Base-by-base conservation (phyloP, 75 land plant genomes). In the Sequoia sempervirens region DNA sequence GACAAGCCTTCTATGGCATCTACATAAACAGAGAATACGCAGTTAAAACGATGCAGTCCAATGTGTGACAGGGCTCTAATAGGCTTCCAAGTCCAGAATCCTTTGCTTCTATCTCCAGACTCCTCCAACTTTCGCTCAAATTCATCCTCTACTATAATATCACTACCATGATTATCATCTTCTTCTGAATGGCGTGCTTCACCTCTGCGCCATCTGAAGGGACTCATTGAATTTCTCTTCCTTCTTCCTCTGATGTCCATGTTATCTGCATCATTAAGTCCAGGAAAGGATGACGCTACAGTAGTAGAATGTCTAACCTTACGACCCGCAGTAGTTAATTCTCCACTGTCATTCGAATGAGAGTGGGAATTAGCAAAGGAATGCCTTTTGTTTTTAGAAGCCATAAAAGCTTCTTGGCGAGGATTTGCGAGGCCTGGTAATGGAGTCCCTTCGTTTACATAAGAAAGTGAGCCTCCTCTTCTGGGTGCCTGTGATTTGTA, bases 61-160 rank as follows among this genome's bases (percentile, higher is more conserved):
- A 97, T 91, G 64, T 97, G 98, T 5, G 98, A 86, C 18, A 97
- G 81, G 12, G 95, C 96, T 30, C 98, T 85, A 52, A 97, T 87
- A n/a, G 99, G 98, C 90, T 96, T 97, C 99, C 99, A 97, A 18
- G 75, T 89, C 99, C 96, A 97, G 41, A 97, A 46, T 11, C 95
- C 92, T 80, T 91, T 96, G 90, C 91, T 92, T 81, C 83, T 87
- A n/a, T 87, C 87, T 32, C 85, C 58, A 11, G 85, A 45, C 18
- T 40, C 75, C 56, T 74, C 83, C 6, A 85, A 23, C 83, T 85
- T 58, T 78, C 87, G 46, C 50, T 79, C 43, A 75, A 79, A 38
- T 20, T 14, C 47, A 10, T 32, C 82, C 3, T 54, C 82, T 23
- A 43, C 23, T 7, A 43, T 46, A 18, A 26, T 40, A 45, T 6